Evolutionary conservation across 2,329 filamentous ascomycete genomes (phyloP), one percentile per base, ranked within the genome.

Genomic region (Aspergillus tubingensis): DNA sequence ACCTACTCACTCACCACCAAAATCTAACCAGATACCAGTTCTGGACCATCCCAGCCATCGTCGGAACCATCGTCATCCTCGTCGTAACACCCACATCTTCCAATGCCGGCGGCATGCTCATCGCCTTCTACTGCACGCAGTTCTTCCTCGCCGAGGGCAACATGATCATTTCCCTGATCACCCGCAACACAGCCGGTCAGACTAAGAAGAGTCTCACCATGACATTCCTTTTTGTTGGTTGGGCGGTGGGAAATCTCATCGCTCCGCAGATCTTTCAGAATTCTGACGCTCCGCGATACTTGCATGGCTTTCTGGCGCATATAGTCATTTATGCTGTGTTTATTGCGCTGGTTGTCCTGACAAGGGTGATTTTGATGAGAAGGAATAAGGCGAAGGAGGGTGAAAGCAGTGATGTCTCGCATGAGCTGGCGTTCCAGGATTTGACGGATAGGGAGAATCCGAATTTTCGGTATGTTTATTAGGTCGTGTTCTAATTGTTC

Each of bases 71-170:
- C 39, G 81, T 89, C 19, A 83, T 91, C 58, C 86, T 91, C 80
- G 86, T 84, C 0, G 80, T 91, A 8, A 74, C 82, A 8, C 72
- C 81, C 7, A 83, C 78, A 38, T 78, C 79, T 17, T 74, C 82
- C 2, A 85, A 85, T 27, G 81, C 86, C 71, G 80, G 86, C 30
- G 88, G 88, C 5, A 81, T 91, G 1, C 77, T 91, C 8, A 83
- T 91, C 68, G 83, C 81, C 66, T 91, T 91, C 78, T 91, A 90
- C 77, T 86, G 90, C 63, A 87, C 86, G 1, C 81, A 91, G 32
- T 89, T 86, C 17, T 91, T 91, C 81, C 76, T 89, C n/a, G 80
- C 83, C 7, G 81, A 90, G 68, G 86, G 85, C n/a, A 81, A 90
- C 76, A 52, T 68, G 41, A 61, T 65, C 4, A 62, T 67, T 30